Percentiles rank a stretch among this genome's conserved stretches.
These are phyloP conservation scores for Lasiodiplodia gonubiensis DNA, from an alignment of 2,329 filamentous ascomycete species.

Conservation along the genomic window DNA sequence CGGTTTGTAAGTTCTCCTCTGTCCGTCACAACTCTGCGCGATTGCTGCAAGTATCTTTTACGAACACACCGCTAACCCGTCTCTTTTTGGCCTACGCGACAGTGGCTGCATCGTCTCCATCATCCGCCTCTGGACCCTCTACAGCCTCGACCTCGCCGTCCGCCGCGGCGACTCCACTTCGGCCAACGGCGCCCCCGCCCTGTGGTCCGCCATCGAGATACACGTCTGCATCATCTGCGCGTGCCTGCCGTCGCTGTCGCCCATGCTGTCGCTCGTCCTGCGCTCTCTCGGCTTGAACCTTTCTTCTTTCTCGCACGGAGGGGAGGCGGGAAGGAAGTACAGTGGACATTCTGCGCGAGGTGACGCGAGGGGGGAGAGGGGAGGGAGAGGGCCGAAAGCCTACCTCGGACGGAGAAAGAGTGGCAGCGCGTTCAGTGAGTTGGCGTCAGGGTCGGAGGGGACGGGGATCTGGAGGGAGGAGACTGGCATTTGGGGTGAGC, in stretches of 20 bases:
- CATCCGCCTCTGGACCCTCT: constrained; percentile 31
- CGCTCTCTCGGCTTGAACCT: background rate
- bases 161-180: background rate
- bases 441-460: no score
- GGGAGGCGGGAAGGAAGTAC: no score
- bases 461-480: no score
- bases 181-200: constrained; percentile 10
- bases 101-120: constrained; percentile 20
- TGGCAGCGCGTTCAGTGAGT: no score
- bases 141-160: constrained; percentile 7
- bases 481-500: no score
- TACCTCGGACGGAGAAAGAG: no score
- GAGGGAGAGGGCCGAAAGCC: no score
- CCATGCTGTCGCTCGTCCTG: constrained; percentile 8
- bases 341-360: no score
- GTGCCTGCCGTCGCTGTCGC: constrained; percentile 27
- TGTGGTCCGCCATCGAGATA: constrained; percentile 17
- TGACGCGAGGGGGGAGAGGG: no score
- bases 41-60: background rate
- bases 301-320: background rate
- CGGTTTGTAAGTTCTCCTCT: constrained; percentile 25
- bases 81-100: no score
- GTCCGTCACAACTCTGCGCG: no score
- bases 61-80: no score
- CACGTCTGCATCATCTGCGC: constrained; percentile 36